These are phyloP conservation scores for Sphagnurus paluster DNA, from an alignment of 1,284 basidiomycete species.

Conservation along the genomic window DNA sequence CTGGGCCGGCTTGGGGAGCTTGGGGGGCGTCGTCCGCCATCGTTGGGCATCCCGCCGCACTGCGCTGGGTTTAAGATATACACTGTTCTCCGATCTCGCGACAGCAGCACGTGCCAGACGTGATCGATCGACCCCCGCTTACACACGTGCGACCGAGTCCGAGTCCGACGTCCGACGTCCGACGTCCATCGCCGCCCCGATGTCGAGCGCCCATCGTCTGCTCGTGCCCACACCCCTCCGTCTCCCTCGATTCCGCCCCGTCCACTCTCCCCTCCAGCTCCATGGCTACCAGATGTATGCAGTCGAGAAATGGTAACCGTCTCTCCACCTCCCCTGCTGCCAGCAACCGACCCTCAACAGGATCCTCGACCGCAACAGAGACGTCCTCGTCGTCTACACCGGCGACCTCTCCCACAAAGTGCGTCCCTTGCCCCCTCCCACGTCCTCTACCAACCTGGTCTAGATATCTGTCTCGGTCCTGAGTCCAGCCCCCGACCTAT, in stretches of 20 bases:
- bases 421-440: conserved; percentile 18
- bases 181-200: too few relatives aligned
- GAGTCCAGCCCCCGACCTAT: conserved; percentile 42
- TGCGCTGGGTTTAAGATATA: too few relatives aligned
- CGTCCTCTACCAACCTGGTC: conserved; percentile 3
- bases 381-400: conserved; percentile 70
- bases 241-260: conserved; percentile 22
- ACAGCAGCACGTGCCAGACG: too few relatives aligned
- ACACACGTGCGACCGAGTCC: neutral
- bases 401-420: conserved; percentile 68
- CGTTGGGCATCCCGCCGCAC: too few relatives aligned
- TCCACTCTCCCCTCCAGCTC: conserved; percentile 27
- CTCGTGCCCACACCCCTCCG: neutral
- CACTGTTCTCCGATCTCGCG: too few relatives aligned
- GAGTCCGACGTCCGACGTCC: too few relatives aligned
- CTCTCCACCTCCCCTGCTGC: conserved; percentile 1
- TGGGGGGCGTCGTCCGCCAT: too few relatives aligned
- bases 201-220: too few relatives aligned
- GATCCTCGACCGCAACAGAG: conserved; percentile 65
- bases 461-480: conserved; percentile 64
- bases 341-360: conserved; percentile 30
- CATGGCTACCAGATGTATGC: conserved; percentile 76
- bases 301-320: conserved; percentile 74
- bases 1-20: too few relatives aligned
- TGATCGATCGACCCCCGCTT: neutral